phyloP scores from a whole-genome alignment of 257 asterid genomes.

The Petunia secreta region DNA sequence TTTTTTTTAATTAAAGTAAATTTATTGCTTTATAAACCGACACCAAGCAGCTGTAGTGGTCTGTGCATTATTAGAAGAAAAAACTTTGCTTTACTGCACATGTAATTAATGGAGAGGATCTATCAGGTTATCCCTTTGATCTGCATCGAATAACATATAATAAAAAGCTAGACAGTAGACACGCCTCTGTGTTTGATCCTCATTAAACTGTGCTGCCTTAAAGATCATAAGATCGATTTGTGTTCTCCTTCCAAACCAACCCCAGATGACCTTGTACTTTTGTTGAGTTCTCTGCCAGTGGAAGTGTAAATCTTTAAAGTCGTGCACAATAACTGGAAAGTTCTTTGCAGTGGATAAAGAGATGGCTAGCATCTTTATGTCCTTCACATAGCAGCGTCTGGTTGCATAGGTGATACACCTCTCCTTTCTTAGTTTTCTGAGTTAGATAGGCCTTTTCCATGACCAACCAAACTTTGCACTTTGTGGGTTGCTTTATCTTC shows the following conservation, averaged over 20 bases:
- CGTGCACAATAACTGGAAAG: not conserved
- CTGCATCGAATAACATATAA: not conserved
- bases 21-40: conserved; percentile 9
- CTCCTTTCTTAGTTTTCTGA: not conserved
- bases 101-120: conserved; percentile 1
- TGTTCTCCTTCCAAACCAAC: not conserved
- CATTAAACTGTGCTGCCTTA: not conserved
- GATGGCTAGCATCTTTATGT: not conserved
- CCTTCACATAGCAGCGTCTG: not conserved
- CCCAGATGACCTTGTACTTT: not conserved
- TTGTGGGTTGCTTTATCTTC: not conserved
- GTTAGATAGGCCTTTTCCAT: too few relatives aligned
- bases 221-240: not conserved
- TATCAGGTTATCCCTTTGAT: conserved; percentile 11
- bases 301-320: conserved; percentile 5
- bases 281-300: not conserved
- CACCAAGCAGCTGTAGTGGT: not conserved
- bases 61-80: not conserved
- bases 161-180: conserved; percentile 13
- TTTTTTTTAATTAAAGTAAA: conserved; percentile 21
- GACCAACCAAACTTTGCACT: not conserved
- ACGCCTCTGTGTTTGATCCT: not conserved
- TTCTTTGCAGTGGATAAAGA: not conserved
- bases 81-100: not conserved
- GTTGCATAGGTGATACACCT: not conserved